These are phyloP conservation scores for Corymbia calophylla DNA, from an alignment of 441 rosid species.

Conservation along the genomic window DNA sequence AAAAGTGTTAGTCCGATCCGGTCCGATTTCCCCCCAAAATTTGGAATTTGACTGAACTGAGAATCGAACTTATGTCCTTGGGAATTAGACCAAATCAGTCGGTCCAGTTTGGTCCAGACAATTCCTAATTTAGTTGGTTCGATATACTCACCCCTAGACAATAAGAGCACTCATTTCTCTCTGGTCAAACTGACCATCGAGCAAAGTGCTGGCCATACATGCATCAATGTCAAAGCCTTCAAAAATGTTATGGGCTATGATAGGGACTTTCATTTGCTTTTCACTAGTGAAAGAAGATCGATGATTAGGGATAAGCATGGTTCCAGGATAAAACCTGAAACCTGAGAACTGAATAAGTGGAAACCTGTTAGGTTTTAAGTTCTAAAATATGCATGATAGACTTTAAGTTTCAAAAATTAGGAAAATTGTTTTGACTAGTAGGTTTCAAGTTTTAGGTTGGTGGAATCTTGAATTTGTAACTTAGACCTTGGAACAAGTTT, in stretches of 20 bases:
- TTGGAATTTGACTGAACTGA: rapidly evolving
- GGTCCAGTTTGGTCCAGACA: rapidly evolving
- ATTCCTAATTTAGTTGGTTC: rapidly evolving
- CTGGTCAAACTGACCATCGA: too few relatives aligned
- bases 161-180: background rate
- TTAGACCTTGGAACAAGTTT: too few relatives aligned
- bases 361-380: too few relatives aligned
- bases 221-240: background rate
- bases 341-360: too few relatives aligned
- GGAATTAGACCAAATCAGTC: rapidly evolving
- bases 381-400: too few relatives aligned
- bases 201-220: background rate
- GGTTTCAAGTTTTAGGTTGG: too few relatives aligned
- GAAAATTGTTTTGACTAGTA: too few relatives aligned
- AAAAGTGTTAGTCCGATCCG: rapidly evolving
- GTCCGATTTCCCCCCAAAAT: rapidly evolving
- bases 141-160: too few relatives aligned
- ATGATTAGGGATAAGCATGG: too few relatives aligned
- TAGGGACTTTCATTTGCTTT: background rate
- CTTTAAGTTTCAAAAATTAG: too few relatives aligned
- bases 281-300: background rate
- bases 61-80: background rate
- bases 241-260: background rate
- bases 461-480: too few relatives aligned
- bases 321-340: too few relatives aligned